Conservation (phyloP, 2,329 filamentous ascomycete genomes). For the Alternaria panax region DNA sequence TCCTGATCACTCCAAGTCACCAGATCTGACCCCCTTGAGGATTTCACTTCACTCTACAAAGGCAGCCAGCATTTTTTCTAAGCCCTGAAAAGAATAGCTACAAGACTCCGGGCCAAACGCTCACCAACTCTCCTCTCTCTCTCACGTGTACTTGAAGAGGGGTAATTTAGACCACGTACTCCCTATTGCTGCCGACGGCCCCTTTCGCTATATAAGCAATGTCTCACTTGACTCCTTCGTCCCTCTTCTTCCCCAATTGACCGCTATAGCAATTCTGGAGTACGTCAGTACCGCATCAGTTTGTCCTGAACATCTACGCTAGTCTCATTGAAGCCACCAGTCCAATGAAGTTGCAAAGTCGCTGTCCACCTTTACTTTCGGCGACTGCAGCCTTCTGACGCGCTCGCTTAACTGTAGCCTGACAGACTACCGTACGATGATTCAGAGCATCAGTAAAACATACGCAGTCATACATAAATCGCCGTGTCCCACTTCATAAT, state of each 20-base stretch:
- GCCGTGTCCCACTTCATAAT: conserved; percentile 3
- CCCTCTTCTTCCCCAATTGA: not conserved
- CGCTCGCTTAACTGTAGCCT: not conserved
- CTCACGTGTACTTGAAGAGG: not conserved
- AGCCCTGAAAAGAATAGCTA: not conserved
- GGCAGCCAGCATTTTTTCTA: not conserved
- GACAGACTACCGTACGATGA: not conserved
- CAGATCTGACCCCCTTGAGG: not conserved
- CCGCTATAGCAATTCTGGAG: not conserved
- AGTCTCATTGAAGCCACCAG: conserved; percentile 1
- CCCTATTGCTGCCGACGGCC: not conserved
- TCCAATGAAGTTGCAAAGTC: not conserved
- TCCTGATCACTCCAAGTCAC: not conserved
- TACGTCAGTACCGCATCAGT: not conserved
- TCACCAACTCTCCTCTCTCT: not conserved
- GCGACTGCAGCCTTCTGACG: conserved; percentile 3
- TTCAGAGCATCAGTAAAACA: not conserved
- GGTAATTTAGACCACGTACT: not conserved
- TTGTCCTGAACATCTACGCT: not conserved
- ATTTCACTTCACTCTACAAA: no score
- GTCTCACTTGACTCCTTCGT: not conserved
- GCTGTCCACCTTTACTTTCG: conserved; percentile 9
- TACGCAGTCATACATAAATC: not conserved
- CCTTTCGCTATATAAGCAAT: not conserved
- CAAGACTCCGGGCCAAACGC: no score